Evolutionary conservation across 352 stramenopile genomes (phyloP), one percentile per base, ranked within the genome.

Genomic region (Hyaloperonospora brassicae): DNA sequence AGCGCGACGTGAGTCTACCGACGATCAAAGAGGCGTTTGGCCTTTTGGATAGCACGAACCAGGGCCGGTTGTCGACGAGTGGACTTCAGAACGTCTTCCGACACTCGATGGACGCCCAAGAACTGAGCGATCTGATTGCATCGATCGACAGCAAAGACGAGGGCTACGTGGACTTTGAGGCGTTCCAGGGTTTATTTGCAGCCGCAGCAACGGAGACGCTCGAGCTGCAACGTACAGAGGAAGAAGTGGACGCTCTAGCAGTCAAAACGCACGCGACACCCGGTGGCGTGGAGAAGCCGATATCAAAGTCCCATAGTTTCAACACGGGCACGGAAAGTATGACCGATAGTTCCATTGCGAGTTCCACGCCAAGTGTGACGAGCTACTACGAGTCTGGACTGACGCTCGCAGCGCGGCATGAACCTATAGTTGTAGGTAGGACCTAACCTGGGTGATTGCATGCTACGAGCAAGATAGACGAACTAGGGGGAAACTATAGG

Each of bases 21-120:
- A 89, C 86, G 2, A 85, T 97, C 58, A 94, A 93, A 38, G 89
- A 97, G 48, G 87, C 87, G 0, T 96, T 96, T 52, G 70, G 87
- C 35, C 71, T 91, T 48, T 64, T 97, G 17, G 90, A 98, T 59
- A 75, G 72, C 41, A 87, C 97, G 67, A 89, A 93, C 43, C 93
- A 79, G 27, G 89, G 88, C 1, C 87, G 76, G n/a, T 79, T 98
- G 1, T 96, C 89, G 42, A 84, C 95, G 58, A 76, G 97, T 40
- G 83, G 93, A 30, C 65, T 95, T 14, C 73, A 89, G 47, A 76
- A 93, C 36, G 72, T 96, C 50, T 94, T 94, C 63, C 92, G 79
- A 66, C 77, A 92, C 52, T 90, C 89, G 57, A 87, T 96, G 57
- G 71, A 90, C 17, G 61, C 81, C 0, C 75, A 91, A n/a, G 78